phyloP scores from a whole-genome alignment of 2,329 filamentous ascomycete species.

The Phaeosphaeria sp. region DNA sequence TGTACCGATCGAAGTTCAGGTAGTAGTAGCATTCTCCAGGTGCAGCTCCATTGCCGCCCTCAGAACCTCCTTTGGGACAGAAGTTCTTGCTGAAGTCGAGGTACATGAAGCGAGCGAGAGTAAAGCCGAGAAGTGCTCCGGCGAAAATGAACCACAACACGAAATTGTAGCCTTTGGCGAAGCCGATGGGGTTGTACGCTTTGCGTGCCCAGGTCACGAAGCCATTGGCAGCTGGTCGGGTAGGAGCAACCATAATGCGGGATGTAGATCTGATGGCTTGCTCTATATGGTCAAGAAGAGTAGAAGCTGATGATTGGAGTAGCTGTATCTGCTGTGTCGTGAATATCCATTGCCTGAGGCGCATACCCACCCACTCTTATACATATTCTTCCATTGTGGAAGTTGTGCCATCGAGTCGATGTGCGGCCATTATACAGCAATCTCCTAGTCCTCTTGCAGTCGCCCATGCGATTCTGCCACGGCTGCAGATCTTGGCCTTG shows the following conservation, averaged over 20 bases:
- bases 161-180: conserved; percentile 66
- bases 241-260: conserved; percentile 19
- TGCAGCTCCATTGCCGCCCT: conserved; percentile 30
- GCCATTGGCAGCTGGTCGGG: conserved; percentile 11
- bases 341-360: background rate
- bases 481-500: background rate
- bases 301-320: background rate
- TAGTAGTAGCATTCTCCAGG: conserved; percentile 57
- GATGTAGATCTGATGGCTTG: background rate
- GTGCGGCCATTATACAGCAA: background rate
- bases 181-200: conserved; percentile 56
- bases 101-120: conserved; percentile 57
- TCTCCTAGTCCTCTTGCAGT: background rate
- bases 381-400: background rate
- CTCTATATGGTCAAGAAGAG: background rate
- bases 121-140: conserved; percentile 42
- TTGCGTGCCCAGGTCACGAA: conserved; percentile 17
- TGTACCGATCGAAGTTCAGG: conserved; percentile 37
- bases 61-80: conserved; percentile 14
- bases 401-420: background rate
- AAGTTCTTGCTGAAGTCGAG: conserved; percentile 53
- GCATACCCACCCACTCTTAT: background rate
- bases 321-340: background rate
- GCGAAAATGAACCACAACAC: conserved; percentile 52
- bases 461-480: background rate